phyloP scores from a whole-genome alignment of 495 filamentous ascomycete species.

The Halenospora varia region DNA sequence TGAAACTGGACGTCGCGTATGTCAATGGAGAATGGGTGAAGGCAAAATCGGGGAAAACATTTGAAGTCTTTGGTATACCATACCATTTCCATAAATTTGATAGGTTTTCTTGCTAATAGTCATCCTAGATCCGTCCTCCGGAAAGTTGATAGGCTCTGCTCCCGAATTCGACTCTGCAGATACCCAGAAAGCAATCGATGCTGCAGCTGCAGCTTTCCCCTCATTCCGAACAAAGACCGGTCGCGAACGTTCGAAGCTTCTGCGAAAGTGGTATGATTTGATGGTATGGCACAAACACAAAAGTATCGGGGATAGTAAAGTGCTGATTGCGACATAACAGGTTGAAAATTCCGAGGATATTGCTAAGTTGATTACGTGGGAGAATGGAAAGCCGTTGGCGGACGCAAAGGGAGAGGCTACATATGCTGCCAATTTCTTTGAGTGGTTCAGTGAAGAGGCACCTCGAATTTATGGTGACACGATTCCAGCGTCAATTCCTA shows the following conservation, averaged over 20 bases:
- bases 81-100: not conserved
- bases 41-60: constrained; percentile 72
- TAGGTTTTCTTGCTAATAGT: constrained; percentile 4
- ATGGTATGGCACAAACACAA: constrained; percentile 39
- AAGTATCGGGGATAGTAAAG: not conserved
- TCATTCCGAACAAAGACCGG: constrained; percentile 60
- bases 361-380: constrained; percentile 82
- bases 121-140: constrained; percentile 69
- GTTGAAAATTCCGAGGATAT: constrained; percentile 83
- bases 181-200: constrained; percentile 71
- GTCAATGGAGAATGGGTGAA: constrained; percentile 83
- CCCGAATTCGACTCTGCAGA: constrained; percentile 77
- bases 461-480: constrained; percentile 70
- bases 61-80: constrained; percentile 64
- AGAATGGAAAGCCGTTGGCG: constrained; percentile 71
- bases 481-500: constrained; percentile 64
- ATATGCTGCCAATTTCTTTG: constrained; percentile 75
- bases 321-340: constrained; percentile 38
- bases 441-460: constrained; percentile 80
- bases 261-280: constrained; percentile 87
- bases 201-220: constrained; percentile 63
- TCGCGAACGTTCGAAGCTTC: constrained; percentile 75
- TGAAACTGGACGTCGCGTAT: constrained; percentile 74
- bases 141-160: constrained; percentile 72
- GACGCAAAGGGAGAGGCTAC: constrained; percentile 71